Percentiles rank a stretch among this genome's conserved stretches.
phyloP scores from a whole-genome alignment of 148 eudicot genomes.

The Rhododendron simsii region DNA sequence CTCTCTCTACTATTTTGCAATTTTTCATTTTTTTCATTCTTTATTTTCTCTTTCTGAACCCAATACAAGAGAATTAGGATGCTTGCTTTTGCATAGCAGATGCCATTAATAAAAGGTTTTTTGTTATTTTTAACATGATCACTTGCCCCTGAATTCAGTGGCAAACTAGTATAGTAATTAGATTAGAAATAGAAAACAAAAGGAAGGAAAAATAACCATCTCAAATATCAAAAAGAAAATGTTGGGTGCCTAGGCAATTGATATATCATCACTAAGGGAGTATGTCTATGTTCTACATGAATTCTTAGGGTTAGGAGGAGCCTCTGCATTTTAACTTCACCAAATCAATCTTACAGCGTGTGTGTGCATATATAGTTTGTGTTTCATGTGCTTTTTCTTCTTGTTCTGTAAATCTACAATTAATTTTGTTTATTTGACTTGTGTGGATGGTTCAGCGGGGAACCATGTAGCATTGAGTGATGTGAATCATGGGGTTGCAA shows the following conservation, averaged over 20 bases:
- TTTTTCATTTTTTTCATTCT: not conserved
- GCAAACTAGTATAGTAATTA: not conserved
- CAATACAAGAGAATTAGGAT: not conserved
- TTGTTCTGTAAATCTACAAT: not conserved
- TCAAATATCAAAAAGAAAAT: not conserved
- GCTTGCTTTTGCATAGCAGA: not conserved
- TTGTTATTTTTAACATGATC: not conserved
- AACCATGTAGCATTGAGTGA: conserved; percentile 19
- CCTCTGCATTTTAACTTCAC: not conserved
- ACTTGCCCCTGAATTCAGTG: not conserved
- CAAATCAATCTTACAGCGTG: not conserved
- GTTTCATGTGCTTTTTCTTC: not conserved
- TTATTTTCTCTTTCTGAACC: not conserved
- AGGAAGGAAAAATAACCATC: not conserved
- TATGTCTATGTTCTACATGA: not conserved
- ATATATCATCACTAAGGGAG: not conserved
- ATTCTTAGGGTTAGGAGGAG: not conserved
- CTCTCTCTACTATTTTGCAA: not conserved
- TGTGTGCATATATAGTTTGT: too few species aligned
- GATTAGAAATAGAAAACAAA: not conserved
- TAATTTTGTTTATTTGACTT: not conserved
- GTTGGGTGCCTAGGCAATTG: not conserved
- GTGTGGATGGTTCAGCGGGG: conserved; percentile 20
- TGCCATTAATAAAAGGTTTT: not conserved
- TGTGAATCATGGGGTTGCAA: conserved; percentile 25